A percentile compares a stretch with the other conserved stretches of the same genome.
phyloP scores from a whole-genome alignment of 2,329 filamentous ascomycete genomes.

The Botrytis elliptica region DNA sequence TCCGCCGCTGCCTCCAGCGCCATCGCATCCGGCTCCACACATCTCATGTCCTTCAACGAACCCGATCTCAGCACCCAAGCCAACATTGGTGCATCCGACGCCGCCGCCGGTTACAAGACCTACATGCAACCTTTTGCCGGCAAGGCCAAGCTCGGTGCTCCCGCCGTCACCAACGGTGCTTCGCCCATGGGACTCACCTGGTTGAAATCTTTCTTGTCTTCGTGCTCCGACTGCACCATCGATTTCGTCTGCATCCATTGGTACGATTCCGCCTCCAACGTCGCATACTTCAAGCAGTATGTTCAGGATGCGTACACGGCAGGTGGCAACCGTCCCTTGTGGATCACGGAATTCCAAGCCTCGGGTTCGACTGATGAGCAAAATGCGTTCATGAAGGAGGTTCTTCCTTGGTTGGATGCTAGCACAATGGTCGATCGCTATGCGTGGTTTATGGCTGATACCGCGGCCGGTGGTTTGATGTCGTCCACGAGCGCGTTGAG shows the following conservation, averaged over 20 bases:
- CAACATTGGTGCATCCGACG: slow-evolving; percentile 44
- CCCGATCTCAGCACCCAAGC: slow-evolving; percentile 61
- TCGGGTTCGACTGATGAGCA: slow-evolving; percentile 37
- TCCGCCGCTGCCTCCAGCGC: slow-evolving; percentile 48
- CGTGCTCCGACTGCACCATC: slow-evolving; percentile 45
- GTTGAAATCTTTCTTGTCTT: slow-evolving; percentile 45
- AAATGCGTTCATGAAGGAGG: slow-evolving; percentile 42
- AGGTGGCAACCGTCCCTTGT: slow-evolving; percentile 39
- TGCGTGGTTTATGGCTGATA: slow-evolving; percentile 17
- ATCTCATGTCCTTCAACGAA: slow-evolving; percentile 70
- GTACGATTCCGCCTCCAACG: slow-evolving; percentile 43
- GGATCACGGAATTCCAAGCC: slow-evolving; percentile 46
- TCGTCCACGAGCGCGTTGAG: not conserved
- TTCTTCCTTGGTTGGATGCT: slow-evolving; percentile 46
- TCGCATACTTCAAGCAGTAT: slow-evolving; percentile 46
- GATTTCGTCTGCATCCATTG: slow-evolving; percentile 49
- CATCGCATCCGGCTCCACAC: slow-evolving; percentile 53
- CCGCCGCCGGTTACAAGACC: slow-evolving; percentile 43
- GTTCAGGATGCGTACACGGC: slow-evolving; percentile 41
- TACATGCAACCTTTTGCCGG: slow-evolving; percentile 48
- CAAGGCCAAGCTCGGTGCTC: slow-evolving; percentile 47
- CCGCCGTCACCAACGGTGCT: slow-evolving; percentile 49
- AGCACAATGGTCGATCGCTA: not conserved
- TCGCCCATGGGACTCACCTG: slow-evolving; percentile 45
- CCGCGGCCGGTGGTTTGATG: not conserved